Percentiles rank a stretch among this genome's conserved stretches.
These are phyloP conservation scores for Podila epicladia DNA, from an alignment of 192 early-diverging fungal species.

Conservation along the genomic window DNA sequence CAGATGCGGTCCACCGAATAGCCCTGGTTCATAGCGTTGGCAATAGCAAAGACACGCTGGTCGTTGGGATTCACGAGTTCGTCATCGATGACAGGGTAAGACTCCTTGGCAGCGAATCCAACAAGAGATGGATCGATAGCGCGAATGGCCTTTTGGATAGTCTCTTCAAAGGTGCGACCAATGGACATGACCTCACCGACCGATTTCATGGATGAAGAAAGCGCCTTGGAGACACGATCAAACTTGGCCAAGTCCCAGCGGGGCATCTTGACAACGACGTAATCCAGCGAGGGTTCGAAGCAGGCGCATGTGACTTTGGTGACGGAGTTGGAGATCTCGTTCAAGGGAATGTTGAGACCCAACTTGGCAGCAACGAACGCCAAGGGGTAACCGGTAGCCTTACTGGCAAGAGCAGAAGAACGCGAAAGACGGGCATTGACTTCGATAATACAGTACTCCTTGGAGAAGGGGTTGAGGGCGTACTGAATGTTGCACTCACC, in stretches of 20 bases:
- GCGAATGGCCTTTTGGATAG: constrained; percentile 95
- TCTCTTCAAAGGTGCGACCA: constrained; percentile 97
- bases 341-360: constrained; percentile 91
- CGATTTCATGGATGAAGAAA: constrained; percentile 95
- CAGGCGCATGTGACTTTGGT: constrained; percentile 96
- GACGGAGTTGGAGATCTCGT: constrained; percentile 94
- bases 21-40: constrained; percentile 89
- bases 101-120: constrained; percentile 73
- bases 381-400: constrained; percentile 98
- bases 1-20: constrained; percentile 93
- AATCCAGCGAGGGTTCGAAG: constrained; percentile 98
- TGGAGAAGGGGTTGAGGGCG: constrained; percentile 91
- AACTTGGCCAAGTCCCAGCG: constrained; percentile 98
- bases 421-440: constrained; percentile 97
- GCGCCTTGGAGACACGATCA: constrained; percentile 87
- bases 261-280: constrained; percentile 86
- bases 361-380: constrained; percentile 99
- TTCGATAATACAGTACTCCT: constrained; percentile 99
- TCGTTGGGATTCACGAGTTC: constrained; percentile 91
- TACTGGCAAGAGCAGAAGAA: constrained; percentile 93
- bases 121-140: constrained; percentile 88
- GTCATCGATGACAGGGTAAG: constrained; percentile 75
- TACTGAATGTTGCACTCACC: constrained; percentile 99
- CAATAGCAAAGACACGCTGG: constrained; percentile 94
- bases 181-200: constrained; percentile 99